phyloP scores from a whole-genome alignment of 805 yeast species.

The Candida schatavii region DNA sequence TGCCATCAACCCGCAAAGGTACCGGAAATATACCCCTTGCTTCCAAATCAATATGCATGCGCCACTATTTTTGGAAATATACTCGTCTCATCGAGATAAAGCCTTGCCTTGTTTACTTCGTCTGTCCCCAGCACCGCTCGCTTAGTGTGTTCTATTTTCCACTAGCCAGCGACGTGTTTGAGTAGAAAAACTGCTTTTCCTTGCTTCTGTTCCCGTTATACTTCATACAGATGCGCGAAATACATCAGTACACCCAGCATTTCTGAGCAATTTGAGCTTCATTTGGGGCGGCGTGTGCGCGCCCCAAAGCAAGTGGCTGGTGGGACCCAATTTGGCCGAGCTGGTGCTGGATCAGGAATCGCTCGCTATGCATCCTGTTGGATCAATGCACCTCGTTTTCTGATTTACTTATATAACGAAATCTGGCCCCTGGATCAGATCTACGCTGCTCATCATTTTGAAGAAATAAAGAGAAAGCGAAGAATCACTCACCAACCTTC shows the following conservation, averaged over 20 bases:
- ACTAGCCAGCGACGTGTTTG: constrained; percentile 3
- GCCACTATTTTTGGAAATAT: background rate
- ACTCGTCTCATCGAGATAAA: background rate
- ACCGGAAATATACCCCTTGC: too few species aligned
- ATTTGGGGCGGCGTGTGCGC: constrained; percentile 1
- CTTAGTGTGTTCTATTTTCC: background rate
- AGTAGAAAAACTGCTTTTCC: background rate
- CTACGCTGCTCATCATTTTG: background rate
- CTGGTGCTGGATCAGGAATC: constrained; percentile 10
- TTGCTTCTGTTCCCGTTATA: background rate
- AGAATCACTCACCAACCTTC: too few species aligned
- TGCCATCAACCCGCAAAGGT: too few species aligned
- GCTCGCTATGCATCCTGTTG: constrained; percentile 7
- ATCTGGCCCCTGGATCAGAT: constrained; percentile 6
- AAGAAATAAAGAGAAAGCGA: background rate
- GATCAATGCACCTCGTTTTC: constrained; percentile 9
- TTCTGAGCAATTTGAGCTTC: too few species aligned
- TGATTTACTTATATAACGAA: constrained; percentile 4
- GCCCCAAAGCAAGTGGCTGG: constrained; percentile 8
- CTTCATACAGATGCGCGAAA: background rate
- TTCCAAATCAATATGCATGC: too few species aligned
- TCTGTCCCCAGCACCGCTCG: background rate
- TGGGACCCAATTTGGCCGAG: constrained; percentile 4
- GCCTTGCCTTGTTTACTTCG: background rate
- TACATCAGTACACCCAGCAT: constrained; percentile 4